Conservation (phyloP, 192 early-diverging fungal species). For the Coemansia sp. region DNA sequence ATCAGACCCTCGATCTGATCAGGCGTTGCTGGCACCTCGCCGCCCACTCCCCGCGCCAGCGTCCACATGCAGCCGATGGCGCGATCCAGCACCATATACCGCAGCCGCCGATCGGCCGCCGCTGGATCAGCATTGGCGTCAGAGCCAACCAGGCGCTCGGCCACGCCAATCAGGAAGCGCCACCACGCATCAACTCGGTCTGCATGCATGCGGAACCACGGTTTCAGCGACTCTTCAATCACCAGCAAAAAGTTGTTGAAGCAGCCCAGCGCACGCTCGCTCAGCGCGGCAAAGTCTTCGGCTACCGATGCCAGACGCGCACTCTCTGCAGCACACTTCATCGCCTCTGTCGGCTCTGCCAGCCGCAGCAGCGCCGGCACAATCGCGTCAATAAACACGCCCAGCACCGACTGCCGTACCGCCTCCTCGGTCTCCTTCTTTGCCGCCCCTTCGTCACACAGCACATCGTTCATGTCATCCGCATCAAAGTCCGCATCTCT, state of each 20-base stretch:
- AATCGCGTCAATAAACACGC: conserved; percentile 44
- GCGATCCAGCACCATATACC: conserved; percentile 62
- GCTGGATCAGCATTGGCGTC: conserved; percentile 54
- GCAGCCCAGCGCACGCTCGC: conserved; percentile 69
- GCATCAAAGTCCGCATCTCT: conserved; percentile 7
- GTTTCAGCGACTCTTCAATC: conserved; percentile 65
- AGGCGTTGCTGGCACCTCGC: conserved; percentile 52
- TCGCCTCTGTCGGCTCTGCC: conserved; percentile 40
- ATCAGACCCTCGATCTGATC: conserved; percentile 57
- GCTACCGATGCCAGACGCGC: conserved; percentile 55
- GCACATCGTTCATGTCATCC: conserved; percentile 48
- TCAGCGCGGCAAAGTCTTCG: conserved; percentile 58
- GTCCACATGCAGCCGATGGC: conserved; percentile 78
- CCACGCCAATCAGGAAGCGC: conserved; percentile 62
- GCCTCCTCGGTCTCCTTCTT: conserved; percentile 49
- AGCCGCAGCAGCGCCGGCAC: conserved; percentile 32
- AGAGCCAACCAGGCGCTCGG: conserved; percentile 54
- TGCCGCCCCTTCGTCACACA: conserved; percentile 49
- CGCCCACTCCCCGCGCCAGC: conserved; percentile 64
- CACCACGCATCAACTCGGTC: conserved; percentile 51
- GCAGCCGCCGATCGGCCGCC: conserved; percentile 56
- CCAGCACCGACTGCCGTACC: conserved; percentile 49
- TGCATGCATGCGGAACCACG: conserved; percentile 60
- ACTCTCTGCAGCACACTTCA: conserved; percentile 27
- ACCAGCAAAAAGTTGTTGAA: conserved; percentile 75